Evolutionary conservation across 31 red algal genomes (phyloP).

Genomic region (Odonthalia washingtoniensis): DNA sequence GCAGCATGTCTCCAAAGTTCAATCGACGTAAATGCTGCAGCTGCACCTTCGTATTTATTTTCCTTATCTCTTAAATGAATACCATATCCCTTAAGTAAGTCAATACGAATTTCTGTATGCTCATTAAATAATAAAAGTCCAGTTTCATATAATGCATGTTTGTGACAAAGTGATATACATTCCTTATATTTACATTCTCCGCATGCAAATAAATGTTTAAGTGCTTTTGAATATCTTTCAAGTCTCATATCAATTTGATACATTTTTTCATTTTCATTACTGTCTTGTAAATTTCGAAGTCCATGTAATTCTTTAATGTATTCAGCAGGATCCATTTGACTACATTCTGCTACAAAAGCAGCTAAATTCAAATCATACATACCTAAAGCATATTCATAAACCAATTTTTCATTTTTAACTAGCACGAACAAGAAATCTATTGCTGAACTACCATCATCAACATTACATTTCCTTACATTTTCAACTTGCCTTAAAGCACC

Average conservation of each 20-base stretch:
- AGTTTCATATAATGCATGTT: conserved; percentile 58
- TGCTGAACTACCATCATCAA: conserved; percentile 47
- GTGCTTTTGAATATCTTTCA: conserved; percentile 47
- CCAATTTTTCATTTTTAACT: conserved; percentile 52
- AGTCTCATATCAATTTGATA: conserved; percentile 60
- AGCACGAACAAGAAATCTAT: conserved; percentile 74
- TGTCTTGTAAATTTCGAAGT: conserved; percentile 16
- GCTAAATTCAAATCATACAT: conserved; percentile 77
- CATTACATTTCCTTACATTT: conserved; percentile 15
- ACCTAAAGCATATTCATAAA: conserved; percentile 78
- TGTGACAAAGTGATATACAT: conserved; percentile 53
- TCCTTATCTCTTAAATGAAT: background rate
- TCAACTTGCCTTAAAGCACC: conserved; percentile 43
- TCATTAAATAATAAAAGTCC: conserved; percentile 44
- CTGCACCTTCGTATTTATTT: conserved; percentile 41
- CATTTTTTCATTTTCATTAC: conserved; percentile 42
- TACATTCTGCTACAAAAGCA: conserved; percentile 54
- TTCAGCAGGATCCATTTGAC: conserved; percentile 71
- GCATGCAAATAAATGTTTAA: conserved; percentile 43
- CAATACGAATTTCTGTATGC: background rate
- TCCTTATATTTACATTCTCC: conserved; percentile 24
- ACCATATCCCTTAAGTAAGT: conserved; percentile 53
- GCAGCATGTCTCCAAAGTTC: conserved; percentile 37
- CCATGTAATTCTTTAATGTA: conserved; percentile 48
- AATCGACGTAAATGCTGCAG: conserved; percentile 50